Percentiles rank a stretch among this genome's conserved stretches.
phyloP scores from a whole-genome alignment of 2,329 filamentous ascomycete species.

The Mariannaea sp. region DNA sequence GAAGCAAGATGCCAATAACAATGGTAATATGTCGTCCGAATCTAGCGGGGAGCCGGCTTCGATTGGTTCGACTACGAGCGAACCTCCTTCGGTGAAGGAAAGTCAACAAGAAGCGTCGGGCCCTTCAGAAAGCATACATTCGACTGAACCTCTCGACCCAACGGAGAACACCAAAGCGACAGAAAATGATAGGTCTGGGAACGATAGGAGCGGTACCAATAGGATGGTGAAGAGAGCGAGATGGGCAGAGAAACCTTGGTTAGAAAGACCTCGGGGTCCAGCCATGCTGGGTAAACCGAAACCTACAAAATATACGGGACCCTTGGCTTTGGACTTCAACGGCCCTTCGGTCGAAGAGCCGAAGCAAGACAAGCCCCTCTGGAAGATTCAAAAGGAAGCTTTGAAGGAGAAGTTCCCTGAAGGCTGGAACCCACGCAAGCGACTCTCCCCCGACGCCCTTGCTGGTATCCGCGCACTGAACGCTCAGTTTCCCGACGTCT shows the following conservation, averaged over 20 bases:
- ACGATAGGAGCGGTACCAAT: constrained; percentile 1
- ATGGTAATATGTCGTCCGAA: neutral
- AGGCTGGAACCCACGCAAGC: constrained; percentile 82
- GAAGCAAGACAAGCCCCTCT: constrained; percentile 58
- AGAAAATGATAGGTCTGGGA: neutral
- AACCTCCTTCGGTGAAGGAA: neutral
- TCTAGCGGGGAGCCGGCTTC: neutral
- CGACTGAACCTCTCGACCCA: neutral
- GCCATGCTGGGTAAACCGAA: neutral
- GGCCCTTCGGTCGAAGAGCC: constrained; percentile 23
- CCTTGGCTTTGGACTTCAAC: constrained; percentile 14
- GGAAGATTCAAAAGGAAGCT: constrained; percentile 77
- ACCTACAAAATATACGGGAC: neutral
- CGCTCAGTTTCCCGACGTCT: constrained; percentile 74
- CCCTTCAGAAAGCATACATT: neutral
- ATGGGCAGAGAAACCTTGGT: neutral
- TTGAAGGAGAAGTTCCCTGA: constrained; percentile 78
- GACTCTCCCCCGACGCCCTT: constrained; percentile 87
- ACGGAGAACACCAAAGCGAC: neutral
- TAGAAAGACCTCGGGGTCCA: neutral
- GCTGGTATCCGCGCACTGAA: constrained; percentile 88
- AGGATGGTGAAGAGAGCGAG: constrained; percentile 1
- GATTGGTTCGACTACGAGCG: neutral
- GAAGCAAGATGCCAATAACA: constrained; percentile 24
- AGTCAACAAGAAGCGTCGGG: neutral